A percentile compares a stretch with the other conserved stretches of the same genome.
phyloP scores from a whole-genome alignment of 1,284 basidiomycete species.

The Microbotryum intermedium region DNA sequence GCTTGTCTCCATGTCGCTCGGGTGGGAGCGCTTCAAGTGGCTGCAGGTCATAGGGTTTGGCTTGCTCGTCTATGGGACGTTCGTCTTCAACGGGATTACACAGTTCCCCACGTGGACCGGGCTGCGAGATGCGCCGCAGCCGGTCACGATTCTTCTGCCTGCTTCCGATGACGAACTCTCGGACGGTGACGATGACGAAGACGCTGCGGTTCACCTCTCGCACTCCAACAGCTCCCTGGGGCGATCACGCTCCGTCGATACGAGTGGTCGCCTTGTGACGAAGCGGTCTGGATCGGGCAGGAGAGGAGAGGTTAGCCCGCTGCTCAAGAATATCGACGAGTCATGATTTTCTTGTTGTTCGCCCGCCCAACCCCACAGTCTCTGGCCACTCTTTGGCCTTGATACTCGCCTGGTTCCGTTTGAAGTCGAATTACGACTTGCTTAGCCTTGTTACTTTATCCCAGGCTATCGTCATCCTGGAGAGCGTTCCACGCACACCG shows the following conservation, averaged over 20 bases:
- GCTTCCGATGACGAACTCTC: background rate
- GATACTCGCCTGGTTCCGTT: too few species aligned
- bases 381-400: too few species aligned
- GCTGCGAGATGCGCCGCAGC: conserved; percentile 13
- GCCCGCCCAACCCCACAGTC: too few species aligned
- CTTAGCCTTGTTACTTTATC: too few species aligned
- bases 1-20: conserved; percentile 72
- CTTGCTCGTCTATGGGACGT: conserved; percentile 66
- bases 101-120: conserved; percentile 23
- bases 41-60: conserved; percentile 86
- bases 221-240: background rate
- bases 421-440: too few species aligned
- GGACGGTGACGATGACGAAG: background rate
- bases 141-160: background rate
- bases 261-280: conserved; percentile 1
- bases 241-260: background rate
- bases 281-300: conserved; percentile 4
- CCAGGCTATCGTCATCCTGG: too few species aligned
- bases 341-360: background rate
- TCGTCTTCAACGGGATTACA: conserved; percentile 25
- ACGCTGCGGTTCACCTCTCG: background rate
- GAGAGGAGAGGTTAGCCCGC: conserved; percentile 6
- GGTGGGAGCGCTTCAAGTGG: conserved; percentile 83
- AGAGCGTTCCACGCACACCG: too few species aligned
- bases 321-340: conserved; percentile 10